phyloP scores from a whole-genome alignment of 2,329 filamentous ascomycete species.

The Pseudogymnoascus sp. region DNA sequence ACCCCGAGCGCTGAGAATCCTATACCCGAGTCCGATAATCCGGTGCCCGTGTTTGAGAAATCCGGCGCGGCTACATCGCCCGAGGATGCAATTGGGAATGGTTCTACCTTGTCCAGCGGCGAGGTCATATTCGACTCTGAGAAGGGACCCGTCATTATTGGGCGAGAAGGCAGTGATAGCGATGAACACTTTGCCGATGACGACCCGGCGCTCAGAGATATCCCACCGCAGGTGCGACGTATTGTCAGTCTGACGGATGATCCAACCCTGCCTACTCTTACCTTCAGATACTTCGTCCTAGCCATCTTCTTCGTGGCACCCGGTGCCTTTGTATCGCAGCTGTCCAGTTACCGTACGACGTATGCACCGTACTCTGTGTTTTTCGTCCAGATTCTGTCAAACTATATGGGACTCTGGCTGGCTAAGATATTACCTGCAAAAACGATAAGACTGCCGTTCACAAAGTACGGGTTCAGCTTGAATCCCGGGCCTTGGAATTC shows the following conservation, averaged over 20 bases:
- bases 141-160: background rate
- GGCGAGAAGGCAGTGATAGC: background rate
- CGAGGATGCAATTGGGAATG: background rate
- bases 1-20: background rate
- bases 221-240: constrained; percentile 46
- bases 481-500: constrained; percentile 25
- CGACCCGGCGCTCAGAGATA: constrained; percentile 42
- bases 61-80: background rate
- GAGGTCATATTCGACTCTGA: background rate
- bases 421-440: constrained; percentile 37
- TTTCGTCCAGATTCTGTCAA: constrained; percentile 47
- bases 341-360: constrained; percentile 49
- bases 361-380: constrained; percentile 46
- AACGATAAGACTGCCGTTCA: constrained; percentile 34
- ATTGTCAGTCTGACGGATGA: constrained; percentile 51
- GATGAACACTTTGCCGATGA: constrained; percentile 30
- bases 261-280: constrained; percentile 44
- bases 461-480: constrained; percentile 32
- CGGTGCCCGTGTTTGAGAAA: background rate
- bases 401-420: constrained; percentile 37
- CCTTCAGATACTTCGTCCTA: constrained; percentile 51
- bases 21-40: background rate
- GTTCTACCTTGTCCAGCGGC: background rate
- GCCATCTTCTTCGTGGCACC: constrained; percentile 46
- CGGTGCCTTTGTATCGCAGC: constrained; percentile 48